phyloP scores from a whole-genome alignment of 1,284 basidiomycete species.

The Pulveroboletus sp. region DNA sequence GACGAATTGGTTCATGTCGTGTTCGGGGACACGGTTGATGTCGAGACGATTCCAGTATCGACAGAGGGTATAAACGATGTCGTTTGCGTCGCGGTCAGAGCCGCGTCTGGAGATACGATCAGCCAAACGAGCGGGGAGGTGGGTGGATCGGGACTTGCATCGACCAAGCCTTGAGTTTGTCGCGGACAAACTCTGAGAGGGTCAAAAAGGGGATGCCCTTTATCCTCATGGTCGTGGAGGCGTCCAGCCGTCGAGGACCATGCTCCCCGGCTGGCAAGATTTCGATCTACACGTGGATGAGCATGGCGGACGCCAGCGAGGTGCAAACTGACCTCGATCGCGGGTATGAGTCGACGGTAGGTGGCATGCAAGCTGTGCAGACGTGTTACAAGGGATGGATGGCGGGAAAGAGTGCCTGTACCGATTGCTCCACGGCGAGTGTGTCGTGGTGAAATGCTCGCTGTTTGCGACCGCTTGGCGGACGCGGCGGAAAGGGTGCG shows the following conservation, averaged over 20 bases:
- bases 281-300: conserved; percentile 57
- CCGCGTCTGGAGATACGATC: conserved; percentile 49
- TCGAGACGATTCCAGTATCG: conserved; percentile 77
- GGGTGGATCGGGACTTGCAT: conserved; percentile 50
- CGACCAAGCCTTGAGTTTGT: conserved; percentile 75
- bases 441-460: conserved; percentile 43
- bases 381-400: conserved; percentile 17
- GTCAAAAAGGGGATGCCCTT: conserved; percentile 73
- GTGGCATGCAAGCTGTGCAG: conserved; percentile 51
- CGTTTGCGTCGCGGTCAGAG: conserved; percentile 67
- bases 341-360: conserved; percentile 52
- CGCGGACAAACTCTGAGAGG: conserved; percentile 76
- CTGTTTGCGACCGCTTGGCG: conserved; percentile 51
- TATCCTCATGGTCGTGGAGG: conserved; percentile 61
- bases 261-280: conserved; percentile 77
- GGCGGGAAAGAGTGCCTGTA: conserved; percentile 21
- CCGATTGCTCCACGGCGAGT: conserved; percentile 59
- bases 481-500: conserved; percentile 56
- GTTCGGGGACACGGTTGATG: conserved; percentile 77
- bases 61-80: conserved; percentile 65
- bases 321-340: conserved; percentile 41
- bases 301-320: conserved; percentile 3
- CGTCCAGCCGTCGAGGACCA: conserved; percentile 71
- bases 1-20: conserved; percentile 76
- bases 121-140: not conserved